Percentiles rank a stretch among this genome's conserved stretches.
phyloP scores from a whole-genome alignment of 345 rosid species.

The Barbarea vulgaris region DNA sequence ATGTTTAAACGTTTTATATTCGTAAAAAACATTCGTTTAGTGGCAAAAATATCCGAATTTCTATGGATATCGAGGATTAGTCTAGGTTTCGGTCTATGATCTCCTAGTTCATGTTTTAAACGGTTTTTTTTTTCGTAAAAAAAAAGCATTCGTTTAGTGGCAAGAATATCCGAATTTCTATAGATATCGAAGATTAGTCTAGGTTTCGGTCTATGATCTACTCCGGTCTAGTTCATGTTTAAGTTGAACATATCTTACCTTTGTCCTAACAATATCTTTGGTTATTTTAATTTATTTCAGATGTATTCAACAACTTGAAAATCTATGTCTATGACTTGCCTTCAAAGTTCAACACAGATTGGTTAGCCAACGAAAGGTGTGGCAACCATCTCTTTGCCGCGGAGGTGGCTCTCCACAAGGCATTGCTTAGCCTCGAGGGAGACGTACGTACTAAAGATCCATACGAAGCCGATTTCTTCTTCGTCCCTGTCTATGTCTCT shows the following conservation, averaged over 20 bases:
- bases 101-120: neutral
- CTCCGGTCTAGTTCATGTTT: neutral
- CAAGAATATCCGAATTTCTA: neutral
- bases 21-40: neutral
- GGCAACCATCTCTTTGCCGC: constrained; percentile 87
- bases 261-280: neutral
- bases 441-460: constrained; percentile 74
- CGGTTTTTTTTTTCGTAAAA: neutral
- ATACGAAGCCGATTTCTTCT: constrained; percentile 81
- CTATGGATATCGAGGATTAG: neutral
- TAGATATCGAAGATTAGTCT: too few species aligned
- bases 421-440: constrained; percentile 52
- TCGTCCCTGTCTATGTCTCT: constrained; percentile 89
- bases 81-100: neutral
- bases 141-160: neutral
- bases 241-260: neutral
- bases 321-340: constrained; percentile 80
- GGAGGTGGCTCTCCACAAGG: constrained; percentile 89
- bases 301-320: constrained; percentile 63
- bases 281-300: constrained; percentile 28
- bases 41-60: neutral
- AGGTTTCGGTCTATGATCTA: too few species aligned
- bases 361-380: constrained; percentile 85
- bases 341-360: constrained; percentile 67
- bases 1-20: neutral